These are phyloP conservation scores for Cocos nucifera DNA, from an alignment of 176 grass and related monocot species.

Conservation along the genomic window DNA sequence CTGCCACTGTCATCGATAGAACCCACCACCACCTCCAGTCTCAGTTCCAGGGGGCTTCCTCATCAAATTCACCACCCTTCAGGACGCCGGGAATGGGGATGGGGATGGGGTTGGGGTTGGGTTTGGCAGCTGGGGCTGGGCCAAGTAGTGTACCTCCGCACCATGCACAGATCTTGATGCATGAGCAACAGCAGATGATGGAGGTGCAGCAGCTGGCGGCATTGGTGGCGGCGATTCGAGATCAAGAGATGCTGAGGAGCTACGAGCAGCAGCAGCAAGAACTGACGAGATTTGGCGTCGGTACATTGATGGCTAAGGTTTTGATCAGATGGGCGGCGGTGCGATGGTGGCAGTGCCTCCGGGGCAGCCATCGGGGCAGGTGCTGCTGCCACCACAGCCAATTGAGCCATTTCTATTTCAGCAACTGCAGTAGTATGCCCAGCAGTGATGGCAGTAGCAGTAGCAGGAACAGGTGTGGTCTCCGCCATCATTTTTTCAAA, in stretches of 20 bases:
- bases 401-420: constrained; percentile 17
- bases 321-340: neutral
- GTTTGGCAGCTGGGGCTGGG: constrained; percentile 5
- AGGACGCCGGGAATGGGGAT: constrained; percentile 5
- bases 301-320: constrained; percentile 1
- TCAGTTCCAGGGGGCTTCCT: neutral
- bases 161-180: constrained; percentile 14
- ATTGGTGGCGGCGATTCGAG: constrained; percentile 21
- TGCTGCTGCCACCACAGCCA: constrained; percentile 3
- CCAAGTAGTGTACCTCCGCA: constrained; percentile 1
- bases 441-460: neutral
- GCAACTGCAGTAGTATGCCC: constrained; percentile 2
- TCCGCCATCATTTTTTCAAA: too few species aligned
- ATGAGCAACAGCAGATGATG: neutral
- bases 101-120: constrained; percentile 12
- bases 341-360: neutral
- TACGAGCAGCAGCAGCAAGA: constrained; percentile 12
- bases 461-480: neutral
- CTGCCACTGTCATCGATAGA: neutral
- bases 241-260: constrained; percentile 29
- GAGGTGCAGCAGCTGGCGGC: neutral
- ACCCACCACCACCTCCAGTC: neutral
- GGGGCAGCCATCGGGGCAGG: neutral
- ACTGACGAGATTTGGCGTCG: neutral
- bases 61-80: constrained; percentile 2